Evolutionary conservation across 257 asterid genomes (phyloP), one percentile per base, ranked within the genome.

Genomic region (Ajuga chamaepitys): DNA sequence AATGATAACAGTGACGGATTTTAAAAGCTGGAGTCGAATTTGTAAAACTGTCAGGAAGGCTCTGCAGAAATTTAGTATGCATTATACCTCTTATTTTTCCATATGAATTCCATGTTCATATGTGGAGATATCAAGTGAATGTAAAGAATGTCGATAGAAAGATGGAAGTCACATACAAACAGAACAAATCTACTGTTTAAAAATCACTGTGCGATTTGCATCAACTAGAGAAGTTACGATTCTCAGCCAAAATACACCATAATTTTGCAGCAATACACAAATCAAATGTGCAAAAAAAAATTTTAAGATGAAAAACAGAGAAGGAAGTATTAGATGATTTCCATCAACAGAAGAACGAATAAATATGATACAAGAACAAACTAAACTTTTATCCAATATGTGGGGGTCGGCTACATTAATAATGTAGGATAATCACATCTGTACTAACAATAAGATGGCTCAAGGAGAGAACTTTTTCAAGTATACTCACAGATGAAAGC

Each of bases 401-500:
- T n/a, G n/a, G n/a, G n/a, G n/a, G n/a, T n/a, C n/a, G n/a, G n/a
- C n/a, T n/a, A n/a, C n/a, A n/a, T n/a, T n/a, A n/a, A n/a, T n/a
- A n/a, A n/a, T n/a, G n/a, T n/a, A n/a, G n/a, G n/a, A n/a, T n/a
- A n/a, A n/a, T n/a, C n/a, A n/a, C n/a, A n/a, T n/a, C n/a, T n/a
- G n/a, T n/a, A n/a, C n/a, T n/a, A n/a, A n/a, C n/a, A n/a, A n/a
- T n/a, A n/a, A n/a, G n/a, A n/a, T n/a, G n/a, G n/a, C n/a, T n/a
- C n/a, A n/a, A n/a, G 26, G 61, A 11, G 8, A 64, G 22, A 55
- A 45, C 30, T 5, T 12, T 24, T 8, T n/a, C n/a, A n/a, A n/a
- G n/a, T n/a, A 41, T 57, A 82, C 95, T 81, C 75, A 91, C 98
- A 91, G 88, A 73, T 88, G 98, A 77, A 86, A 88, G 84, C 95